Evolutionary conservation across 768 basidiomycete species (phyloP).

Genomic region (Heimioporus sp.): DNA sequence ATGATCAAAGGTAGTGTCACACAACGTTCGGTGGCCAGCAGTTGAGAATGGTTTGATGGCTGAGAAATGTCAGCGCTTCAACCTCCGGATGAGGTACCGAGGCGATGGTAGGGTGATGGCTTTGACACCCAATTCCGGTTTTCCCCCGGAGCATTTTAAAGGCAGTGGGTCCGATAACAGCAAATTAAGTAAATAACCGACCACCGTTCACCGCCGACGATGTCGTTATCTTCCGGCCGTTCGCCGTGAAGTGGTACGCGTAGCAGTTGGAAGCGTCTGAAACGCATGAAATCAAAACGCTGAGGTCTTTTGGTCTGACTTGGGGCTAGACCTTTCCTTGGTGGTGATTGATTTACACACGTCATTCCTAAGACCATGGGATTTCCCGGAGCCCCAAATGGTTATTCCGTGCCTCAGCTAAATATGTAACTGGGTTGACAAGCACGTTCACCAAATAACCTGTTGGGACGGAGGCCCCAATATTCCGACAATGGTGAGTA

Average conservation of each 20-base stretch:
- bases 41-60: neutral
- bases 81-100: neutral
- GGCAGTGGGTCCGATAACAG: conserved; percentile 4
- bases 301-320: neutral
- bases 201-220: conserved; percentile 1
- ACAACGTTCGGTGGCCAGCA: neutral
- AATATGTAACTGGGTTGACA: too few species aligned
- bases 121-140: neutral
- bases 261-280: neutral
- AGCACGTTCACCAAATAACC: too few species aligned
- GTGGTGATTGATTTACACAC: neutral
- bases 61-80: neutral
- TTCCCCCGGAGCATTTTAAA: neutral
- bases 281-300: neutral
- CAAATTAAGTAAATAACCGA: neutral
- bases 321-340: neutral
- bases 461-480: too few species aligned
- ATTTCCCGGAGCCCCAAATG: too few species aligned
- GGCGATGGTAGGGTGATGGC: neutral
- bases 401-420: too few species aligned
- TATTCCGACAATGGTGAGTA: too few species aligned
- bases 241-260: neutral
- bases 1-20: conserved; percentile 4
- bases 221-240: neutral
- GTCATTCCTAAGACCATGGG: neutral